Percentiles rank a stretch among this genome's conserved stretches.
phyloP scores from a whole-genome alignment of 1,284 basidiomycete genomes.

The Retiboletus flavoniger region DNA sequence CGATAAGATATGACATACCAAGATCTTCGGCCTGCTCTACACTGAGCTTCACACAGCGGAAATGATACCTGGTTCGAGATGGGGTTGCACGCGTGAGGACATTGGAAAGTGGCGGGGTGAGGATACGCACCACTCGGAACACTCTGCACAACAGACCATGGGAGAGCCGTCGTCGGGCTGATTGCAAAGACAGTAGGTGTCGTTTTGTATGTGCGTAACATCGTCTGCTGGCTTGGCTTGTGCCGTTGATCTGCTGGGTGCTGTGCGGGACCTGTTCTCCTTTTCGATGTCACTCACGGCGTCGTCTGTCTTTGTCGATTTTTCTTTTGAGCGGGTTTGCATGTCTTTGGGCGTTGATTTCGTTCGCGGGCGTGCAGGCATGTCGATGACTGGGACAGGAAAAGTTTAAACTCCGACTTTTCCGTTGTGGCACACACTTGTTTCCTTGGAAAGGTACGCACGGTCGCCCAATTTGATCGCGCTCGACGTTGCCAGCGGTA shows the following conservation, averaged over 20 bases:
- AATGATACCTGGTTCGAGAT: conserved; percentile 64
- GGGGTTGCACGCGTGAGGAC: conserved; percentile 1
- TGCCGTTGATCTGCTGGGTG: conserved; percentile 24
- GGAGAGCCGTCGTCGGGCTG: conserved; percentile 73
- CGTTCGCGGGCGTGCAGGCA: conserved; percentile 49
- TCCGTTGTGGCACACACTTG: conserved; percentile 29
- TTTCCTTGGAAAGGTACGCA: background rate
- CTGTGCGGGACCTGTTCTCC: conserved; percentile 27
- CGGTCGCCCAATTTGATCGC: background rate
- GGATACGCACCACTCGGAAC: conserved; percentile 66
- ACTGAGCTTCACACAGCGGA: conserved; percentile 60
- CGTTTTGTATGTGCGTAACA: conserved; percentile 5
- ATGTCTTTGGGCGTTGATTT: conserved; percentile 25
- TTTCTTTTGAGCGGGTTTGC: conserved; percentile 21
- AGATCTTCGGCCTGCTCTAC: conserved; percentile 71
- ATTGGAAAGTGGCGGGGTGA: background rate
- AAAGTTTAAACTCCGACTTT: conserved; percentile 34
- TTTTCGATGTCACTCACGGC: conserved; percentile 32
- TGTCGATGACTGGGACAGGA: conserved; percentile 32
- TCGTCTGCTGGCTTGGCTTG: conserved; percentile 21
- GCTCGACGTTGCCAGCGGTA: background rate
- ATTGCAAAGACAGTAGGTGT: conserved; percentile 56
- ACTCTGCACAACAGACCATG: conserved; percentile 75
- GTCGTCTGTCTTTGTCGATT: conserved; percentile 13
- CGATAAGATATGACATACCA: conserved; percentile 48